These are phyloP conservation scores for Huntiella decipiens DNA, from an alignment of 2,329 filamentous ascomycete genomes.

Conservation along the genomic window DNA sequence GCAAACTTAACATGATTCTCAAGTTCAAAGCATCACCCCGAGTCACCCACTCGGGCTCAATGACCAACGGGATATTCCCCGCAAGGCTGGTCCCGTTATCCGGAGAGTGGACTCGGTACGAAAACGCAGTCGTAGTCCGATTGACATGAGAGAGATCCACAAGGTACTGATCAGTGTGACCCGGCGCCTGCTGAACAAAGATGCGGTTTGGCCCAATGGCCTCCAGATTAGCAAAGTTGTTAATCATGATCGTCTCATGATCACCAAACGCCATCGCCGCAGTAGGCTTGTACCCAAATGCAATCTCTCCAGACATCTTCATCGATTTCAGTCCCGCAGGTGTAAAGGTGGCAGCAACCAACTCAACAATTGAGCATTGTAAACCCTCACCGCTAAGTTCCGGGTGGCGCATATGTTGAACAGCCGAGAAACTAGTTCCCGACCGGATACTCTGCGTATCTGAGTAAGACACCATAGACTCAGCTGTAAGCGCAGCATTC, in stretches of 20 bases:
- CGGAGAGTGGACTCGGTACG: slow-evolving; percentile 70
- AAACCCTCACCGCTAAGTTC: slow-evolving; percentile 65
- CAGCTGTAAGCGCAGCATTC: slow-evolving; percentile 27
- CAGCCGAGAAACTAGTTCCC: slow-evolving; percentile 55
- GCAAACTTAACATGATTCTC: slow-evolving; percentile 32
- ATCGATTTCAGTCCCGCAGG: slow-evolving; percentile 51
- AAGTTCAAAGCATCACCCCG: slow-evolving; percentile 73
- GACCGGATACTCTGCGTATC: slow-evolving; percentile 88
- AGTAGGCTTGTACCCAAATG: slow-evolving; percentile 55
- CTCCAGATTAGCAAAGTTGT: slow-evolving; percentile 75
- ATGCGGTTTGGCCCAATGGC: slow-evolving; percentile 86
- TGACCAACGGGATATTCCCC: slow-evolving; percentile 49
- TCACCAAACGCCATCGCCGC: slow-evolving; percentile 25
- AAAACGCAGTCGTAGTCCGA: slow-evolving; percentile 67
- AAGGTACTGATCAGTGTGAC: slow-evolving; percentile 60
- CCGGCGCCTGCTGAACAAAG: slow-evolving; percentile 49
- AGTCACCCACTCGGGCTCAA: slow-evolving; percentile 65
- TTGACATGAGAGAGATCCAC: slow-evolving; percentile 55
- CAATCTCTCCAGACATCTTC: slow-evolving; percentile 72
- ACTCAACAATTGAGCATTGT: slow-evolving; percentile 79
- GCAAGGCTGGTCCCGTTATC: slow-evolving; percentile 27
- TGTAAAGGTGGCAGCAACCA: slow-evolving; percentile 69
- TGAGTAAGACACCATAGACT: slow-evolving; percentile 38
- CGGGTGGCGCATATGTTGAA: slow-evolving; percentile 56
- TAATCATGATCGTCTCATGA: slow-evolving; percentile 57